These are phyloP conservation scores for Hyaloperonospora brassicae DNA, from an alignment of 352 stramenopile species.

Conservation along the genomic window DNA sequence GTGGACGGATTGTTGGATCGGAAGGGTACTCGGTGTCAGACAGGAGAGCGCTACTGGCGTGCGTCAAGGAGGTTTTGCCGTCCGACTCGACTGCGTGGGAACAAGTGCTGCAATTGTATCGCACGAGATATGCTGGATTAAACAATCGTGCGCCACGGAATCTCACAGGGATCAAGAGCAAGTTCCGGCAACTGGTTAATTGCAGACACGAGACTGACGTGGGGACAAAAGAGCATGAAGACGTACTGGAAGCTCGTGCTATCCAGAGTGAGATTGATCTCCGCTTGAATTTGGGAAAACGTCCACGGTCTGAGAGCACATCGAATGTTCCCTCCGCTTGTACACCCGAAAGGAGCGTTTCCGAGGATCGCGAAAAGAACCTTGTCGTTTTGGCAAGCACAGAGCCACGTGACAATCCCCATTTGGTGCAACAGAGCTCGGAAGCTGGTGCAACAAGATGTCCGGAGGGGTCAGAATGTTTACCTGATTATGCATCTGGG, in stretches of 20 bases:
- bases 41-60: conserved; percentile 18
- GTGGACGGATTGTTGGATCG: conserved; percentile 23
- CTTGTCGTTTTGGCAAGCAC: neutral
- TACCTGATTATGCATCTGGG: conserved; percentile 5
- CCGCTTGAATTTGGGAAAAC: conserved; percentile 9
- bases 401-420: conserved; percentile 15
- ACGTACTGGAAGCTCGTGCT: conserved; percentile 24
- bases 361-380: conserved; percentile 5
- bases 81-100: conserved; percentile 22
- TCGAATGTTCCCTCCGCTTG: conserved; percentile 7
- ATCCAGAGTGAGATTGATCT: conserved; percentile 24
- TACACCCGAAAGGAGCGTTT: conserved; percentile 5
- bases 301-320: conserved; percentile 7
- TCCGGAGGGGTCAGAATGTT: conserved; percentile 5
- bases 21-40: conserved; percentile 28
- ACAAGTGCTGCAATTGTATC: conserved; percentile 27
- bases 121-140: conserved; percentile 17
- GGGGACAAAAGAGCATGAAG: conserved; percentile 7
- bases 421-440: conserved; percentile 11
- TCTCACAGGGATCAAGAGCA: conserved; percentile 24
- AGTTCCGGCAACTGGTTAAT: conserved; percentile 35
- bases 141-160: conserved; percentile 23
- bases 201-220: conserved; percentile 11
- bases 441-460: conserved; percentile 2
- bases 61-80: conserved; percentile 23